A percentile compares a stretch with the other conserved stretches of the same genome.
Conservation (phyloP, 2,329 filamentous ascomycete species). For the Claviceps africana region DNA sequence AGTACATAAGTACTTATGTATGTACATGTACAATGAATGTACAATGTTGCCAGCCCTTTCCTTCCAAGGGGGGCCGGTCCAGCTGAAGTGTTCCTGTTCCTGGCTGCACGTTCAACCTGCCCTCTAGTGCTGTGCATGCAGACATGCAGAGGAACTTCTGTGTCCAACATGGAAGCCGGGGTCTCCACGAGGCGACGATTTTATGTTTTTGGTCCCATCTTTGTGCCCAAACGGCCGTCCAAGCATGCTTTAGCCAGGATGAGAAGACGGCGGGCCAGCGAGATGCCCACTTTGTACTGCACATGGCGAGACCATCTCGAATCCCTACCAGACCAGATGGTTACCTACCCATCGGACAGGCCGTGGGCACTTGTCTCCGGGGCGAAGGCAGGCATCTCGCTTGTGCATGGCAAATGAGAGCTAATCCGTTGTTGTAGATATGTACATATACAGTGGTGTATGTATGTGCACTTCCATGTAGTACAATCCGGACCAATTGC, state of each 20-base stretch:
- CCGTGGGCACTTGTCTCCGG: background rate
- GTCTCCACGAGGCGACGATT: background rate
- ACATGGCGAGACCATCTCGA: no score
- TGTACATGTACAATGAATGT: no score
- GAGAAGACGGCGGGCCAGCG: background rate
- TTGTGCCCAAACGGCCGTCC: background rate
- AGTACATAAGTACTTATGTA: no score
- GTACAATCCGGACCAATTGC: background rate
- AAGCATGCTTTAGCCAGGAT: background rate
- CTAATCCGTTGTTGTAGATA: background rate
- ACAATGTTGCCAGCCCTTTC: no score
- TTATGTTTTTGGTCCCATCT: background rate
- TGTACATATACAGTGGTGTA: no score
- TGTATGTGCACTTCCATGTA: background rate
- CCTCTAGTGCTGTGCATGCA: no score
- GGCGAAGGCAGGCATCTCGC: background rate
- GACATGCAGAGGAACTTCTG: background rate
- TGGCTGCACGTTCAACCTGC: no score
- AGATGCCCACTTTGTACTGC: background rate
- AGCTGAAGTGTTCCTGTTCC: no score
- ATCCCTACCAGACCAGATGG: no score
- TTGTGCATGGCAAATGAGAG: background rate
- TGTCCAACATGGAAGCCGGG: background rate
- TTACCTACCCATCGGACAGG: no score
- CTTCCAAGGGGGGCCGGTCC: no score